These are phyloP conservation scores for Cyberlindnera xylosilytica DNA, from an alignment of 805 yeast species.

Conservation along the genomic window DNA sequence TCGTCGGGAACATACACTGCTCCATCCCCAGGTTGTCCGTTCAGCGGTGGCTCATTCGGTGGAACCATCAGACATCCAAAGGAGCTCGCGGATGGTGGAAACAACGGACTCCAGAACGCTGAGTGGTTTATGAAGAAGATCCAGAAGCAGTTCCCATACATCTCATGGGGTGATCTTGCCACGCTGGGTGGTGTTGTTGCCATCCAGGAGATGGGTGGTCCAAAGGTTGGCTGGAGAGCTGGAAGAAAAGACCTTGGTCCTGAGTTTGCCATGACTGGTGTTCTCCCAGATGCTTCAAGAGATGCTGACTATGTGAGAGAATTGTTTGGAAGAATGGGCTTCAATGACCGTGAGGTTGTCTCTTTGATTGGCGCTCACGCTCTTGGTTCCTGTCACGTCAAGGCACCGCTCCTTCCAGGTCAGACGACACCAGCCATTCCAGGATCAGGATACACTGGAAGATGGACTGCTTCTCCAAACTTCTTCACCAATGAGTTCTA, in stretches of 20 bases:
- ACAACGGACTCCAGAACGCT: conserved; percentile 48
- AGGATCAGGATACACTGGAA: conserved; percentile 80
- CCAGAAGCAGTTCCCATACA: conserved; percentile 59
- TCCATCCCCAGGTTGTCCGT: conserved; percentile 37
- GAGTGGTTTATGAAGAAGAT: conserved; percentile 54
- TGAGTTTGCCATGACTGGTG: conserved; percentile 55
- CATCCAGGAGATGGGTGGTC: conserved; percentile 76
- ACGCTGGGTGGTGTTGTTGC: conserved; percentile 79
- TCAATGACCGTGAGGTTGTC: conserved; percentile 69
- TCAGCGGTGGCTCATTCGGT: conserved; percentile 64
- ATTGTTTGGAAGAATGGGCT: conserved; percentile 63
- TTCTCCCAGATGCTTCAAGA: conserved; percentile 70
- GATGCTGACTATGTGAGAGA: conserved; percentile 64
- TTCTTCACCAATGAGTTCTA: conserved; percentile 73
- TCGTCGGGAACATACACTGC: conserved; percentile 76
- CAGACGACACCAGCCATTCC: conserved; percentile 24
- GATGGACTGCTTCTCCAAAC: conserved; percentile 85
- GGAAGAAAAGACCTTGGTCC: conserved; percentile 67
- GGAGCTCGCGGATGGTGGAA: conserved; percentile 52
- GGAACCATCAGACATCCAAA: conserved; percentile 61
- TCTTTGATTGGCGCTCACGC: conserved; percentile 75
- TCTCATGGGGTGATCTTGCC: conserved; percentile 76
- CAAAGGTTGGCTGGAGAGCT: conserved; percentile 76
- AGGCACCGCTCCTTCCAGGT: conserved; percentile 27
- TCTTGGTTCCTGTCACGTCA: conserved; percentile 70